phyloP scores from a whole-genome alignment of 2,329 filamentous ascomycete genomes.

The Coniochaeta ligniaria region DNA sequence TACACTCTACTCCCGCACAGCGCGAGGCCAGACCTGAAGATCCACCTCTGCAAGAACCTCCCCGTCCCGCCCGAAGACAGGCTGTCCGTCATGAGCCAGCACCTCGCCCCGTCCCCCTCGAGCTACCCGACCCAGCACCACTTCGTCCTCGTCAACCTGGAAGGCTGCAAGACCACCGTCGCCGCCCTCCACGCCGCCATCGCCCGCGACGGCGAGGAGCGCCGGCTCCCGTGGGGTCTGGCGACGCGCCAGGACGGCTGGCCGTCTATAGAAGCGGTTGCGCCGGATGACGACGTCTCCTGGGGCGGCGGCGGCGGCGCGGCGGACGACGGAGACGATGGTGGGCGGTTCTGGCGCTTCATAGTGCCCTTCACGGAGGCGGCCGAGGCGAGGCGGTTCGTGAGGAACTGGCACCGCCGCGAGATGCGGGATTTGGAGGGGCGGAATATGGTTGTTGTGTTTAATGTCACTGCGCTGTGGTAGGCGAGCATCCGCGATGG shows the following conservation, averaged over 20 bases:
- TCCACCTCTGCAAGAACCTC: neutral
- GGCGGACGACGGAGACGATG: constrained; percentile 9
- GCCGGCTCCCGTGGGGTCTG: constrained; percentile 30
- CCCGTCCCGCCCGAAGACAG: constrained; percentile 12
- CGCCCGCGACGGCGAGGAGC: constrained; percentile 30
- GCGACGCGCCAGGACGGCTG: constrained; percentile 8
- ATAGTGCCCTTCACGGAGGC: constrained; percentile 49
- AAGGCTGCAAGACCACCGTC: constrained; percentile 18
- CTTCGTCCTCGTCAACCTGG: constrained; percentile 28
- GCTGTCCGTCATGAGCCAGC: constrained; percentile 4
- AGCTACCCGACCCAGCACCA: constrained; percentile 2
- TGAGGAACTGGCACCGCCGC: constrained; percentile 34
- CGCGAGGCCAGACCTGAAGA: constrained; percentile 11
- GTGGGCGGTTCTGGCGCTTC: constrained; percentile 33
- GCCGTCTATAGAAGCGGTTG: neutral
- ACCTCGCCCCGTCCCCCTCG: neutral
- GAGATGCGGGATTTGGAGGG: constrained; percentile 20
- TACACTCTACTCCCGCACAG: constrained; percentile 27
- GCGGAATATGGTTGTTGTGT: constrained; percentile 12
- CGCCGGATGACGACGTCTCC: neutral
- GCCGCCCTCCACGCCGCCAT: constrained; percentile 29
- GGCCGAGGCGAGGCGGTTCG: constrained; percentile 44
- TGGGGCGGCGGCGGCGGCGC: no score
- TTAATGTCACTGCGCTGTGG: constrained; percentile 21
- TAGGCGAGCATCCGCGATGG: constrained; percentile 7